Conservation (phyloP, 2,329 filamentous ascomycete species). For the Fonsecaea pedrosoi region DNA sequence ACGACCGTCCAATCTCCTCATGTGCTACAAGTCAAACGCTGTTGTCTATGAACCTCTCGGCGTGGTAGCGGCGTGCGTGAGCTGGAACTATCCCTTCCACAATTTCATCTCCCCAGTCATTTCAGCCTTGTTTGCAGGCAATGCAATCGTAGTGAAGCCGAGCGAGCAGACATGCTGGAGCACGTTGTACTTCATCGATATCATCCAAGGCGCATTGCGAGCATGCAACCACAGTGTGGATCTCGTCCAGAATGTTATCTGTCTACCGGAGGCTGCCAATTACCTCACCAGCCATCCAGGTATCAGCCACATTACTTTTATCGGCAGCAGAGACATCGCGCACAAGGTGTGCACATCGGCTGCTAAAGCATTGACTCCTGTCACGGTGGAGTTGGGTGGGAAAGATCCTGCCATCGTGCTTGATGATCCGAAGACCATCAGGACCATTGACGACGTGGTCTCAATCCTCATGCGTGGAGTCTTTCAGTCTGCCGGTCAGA, state of each 20-base stretch:
- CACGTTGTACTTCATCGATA: constrained; percentile 77
- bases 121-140: constrained; percentile 87
- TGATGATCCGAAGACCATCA: constrained; percentile 69
- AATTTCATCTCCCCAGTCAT: constrained; percentile 93
- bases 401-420: constrained; percentile 93
- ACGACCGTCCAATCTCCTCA: constrained; percentile 86
- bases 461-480: constrained; percentile 88
- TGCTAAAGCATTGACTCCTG: constrained; percentile 82
- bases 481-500: constrained; percentile 89
- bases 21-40: constrained; percentile 93
- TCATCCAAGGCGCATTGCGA: constrained; percentile 77
- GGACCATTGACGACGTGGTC: constrained; percentile 71
- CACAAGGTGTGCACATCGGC: constrained; percentile 87
- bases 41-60: constrained; percentile 91
- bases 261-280: constrained; percentile 83
- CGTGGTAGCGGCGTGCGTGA: constrained; percentile 89
- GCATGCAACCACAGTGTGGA: constrained; percentile 83
- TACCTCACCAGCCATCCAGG: constrained; percentile 83
- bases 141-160: constrained; percentile 89
- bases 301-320: constrained; percentile 92
- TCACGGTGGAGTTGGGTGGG: constrained; percentile 89
- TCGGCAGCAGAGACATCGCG: constrained; percentile 85
- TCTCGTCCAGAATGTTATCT: constrained; percentile 82
- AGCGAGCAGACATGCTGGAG: constrained; percentile 97
- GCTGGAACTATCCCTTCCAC: constrained; percentile 98